These are phyloP conservation scores for Smittium culicis DNA, from an alignment of 371 early-diverging fungal species.

Conservation along the genomic window DNA sequence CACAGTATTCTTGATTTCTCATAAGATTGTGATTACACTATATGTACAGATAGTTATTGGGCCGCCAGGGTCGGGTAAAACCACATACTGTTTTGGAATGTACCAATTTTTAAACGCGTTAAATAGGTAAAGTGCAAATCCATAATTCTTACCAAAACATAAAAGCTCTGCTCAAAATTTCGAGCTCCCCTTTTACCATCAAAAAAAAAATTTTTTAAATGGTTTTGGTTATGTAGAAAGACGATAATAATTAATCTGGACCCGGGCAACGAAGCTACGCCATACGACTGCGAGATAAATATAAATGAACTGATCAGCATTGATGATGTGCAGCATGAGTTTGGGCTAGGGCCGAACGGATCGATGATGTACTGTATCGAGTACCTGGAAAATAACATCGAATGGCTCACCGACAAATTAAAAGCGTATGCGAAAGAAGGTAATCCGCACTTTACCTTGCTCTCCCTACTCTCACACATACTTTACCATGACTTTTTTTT, in stretches of 20 bases:
- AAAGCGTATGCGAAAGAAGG: no score
- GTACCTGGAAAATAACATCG: slow-evolving; percentile 80
- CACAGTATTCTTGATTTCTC: not conserved
- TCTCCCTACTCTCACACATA: no score
- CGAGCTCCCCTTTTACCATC: not conserved
- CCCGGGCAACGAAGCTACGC: slow-evolving; percentile 86
- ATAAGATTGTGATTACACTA: not conserved
- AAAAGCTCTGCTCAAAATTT: not conserved
- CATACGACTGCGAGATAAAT: slow-evolving; percentile 77
- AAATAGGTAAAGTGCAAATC: slow-evolving; percentile 31
- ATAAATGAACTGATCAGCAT: slow-evolving; percentile 88
- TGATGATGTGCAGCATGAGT: slow-evolving; percentile 89
- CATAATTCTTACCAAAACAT: no score
- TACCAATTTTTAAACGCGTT: slow-evolving; percentile 71
- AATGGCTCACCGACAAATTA: slow-evolving; percentile 65
- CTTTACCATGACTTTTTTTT: no score
- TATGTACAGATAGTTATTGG: slow-evolving; percentile 82
- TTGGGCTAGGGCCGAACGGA: slow-evolving; percentile 97
- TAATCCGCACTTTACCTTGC: no score
- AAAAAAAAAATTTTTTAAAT: slow-evolving; percentile 16
- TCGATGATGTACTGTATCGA: slow-evolving; percentile 96
- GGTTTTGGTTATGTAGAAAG: slow-evolving; percentile 32
- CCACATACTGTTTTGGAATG: slow-evolving; percentile 90
- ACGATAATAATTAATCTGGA: slow-evolving; percentile 92
- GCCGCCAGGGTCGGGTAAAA: slow-evolving; percentile 96